Percentiles rank a stretch among this genome's conserved stretches.
phyloP scores from a whole-genome alignment of 441 rosid species.

The Macaranga tanarius region DNA sequence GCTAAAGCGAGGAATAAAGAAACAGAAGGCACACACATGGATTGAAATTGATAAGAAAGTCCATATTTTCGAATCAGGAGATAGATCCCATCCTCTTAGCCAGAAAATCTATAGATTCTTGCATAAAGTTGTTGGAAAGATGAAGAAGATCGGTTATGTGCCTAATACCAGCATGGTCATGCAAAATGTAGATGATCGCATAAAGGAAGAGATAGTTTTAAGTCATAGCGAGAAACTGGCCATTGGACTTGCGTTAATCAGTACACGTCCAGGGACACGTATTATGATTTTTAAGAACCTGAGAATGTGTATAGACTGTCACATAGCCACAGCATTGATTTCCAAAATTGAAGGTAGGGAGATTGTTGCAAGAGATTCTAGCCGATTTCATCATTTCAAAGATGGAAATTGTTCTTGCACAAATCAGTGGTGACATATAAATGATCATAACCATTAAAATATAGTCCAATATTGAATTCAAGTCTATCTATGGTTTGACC shows the following conservation, averaged over 20 bases:
- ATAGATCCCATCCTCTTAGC: slow-evolving; percentile 29
- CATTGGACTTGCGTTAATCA: slow-evolving; percentile 25
- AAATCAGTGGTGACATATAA: slow-evolving; percentile 25
- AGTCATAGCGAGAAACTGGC: slow-evolving; percentile 36
- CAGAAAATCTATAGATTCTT: slow-evolving; percentile 17
- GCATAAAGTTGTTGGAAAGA: slow-evolving; percentile 15
- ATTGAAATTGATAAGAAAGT: slow-evolving; percentile 25
- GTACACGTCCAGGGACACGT: slow-evolving; percentile 15
- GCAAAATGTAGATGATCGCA: slow-evolving; percentile 30
- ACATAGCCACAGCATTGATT: slow-evolving; percentile 25
- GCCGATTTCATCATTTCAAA: slow-evolving; percentile 31
- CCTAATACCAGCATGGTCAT: slow-evolving; percentile 29
- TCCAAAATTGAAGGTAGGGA: slow-evolving; percentile 28
- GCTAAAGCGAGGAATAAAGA: slow-evolving; percentile 30
- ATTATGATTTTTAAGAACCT: slow-evolving; percentile 31
- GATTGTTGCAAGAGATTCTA: slow-evolving; percentile 34
- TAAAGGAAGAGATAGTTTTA: slow-evolving; percentile 30
- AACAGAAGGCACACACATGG: slow-evolving; percentile 27
- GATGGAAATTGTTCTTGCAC: slow-evolving; percentile 28
- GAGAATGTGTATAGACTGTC: slow-evolving; percentile 34
- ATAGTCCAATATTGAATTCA: neutral
- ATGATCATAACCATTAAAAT: too few relatives aligned
- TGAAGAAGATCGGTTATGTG: slow-evolving; percentile 28
- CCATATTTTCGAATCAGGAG: slow-evolving; percentile 34
- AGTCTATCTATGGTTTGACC: too few relatives aligned